These are phyloP conservation scores for Pseudogymnoascus sp. DNA, from an alignment of 2,329 filamentous ascomycete genomes.

Conservation along the genomic window DNA sequence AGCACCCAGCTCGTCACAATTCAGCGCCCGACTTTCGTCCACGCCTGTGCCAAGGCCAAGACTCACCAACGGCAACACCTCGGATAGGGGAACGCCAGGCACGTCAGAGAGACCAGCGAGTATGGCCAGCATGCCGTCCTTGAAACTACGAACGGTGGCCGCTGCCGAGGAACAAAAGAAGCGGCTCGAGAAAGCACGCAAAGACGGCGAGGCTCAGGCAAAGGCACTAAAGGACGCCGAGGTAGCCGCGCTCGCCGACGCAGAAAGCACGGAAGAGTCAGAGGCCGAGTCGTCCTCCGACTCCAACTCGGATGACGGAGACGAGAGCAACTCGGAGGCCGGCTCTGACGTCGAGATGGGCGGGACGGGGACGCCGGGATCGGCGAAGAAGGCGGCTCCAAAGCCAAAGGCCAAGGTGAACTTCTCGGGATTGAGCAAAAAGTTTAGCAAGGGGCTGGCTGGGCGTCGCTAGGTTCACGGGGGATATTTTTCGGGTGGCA, in stretches of 20 bases:
- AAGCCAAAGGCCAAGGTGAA: conserved; percentile 9
- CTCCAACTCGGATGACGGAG: conserved; percentile 1
- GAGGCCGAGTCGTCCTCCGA: neutral
- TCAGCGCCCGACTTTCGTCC: neutral
- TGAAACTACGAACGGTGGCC: neutral
- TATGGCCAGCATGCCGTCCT: neutral
- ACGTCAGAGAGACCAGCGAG: neutral
- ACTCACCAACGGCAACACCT: neutral
- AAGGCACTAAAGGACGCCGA: conserved; percentile 1
- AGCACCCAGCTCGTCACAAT: neutral
- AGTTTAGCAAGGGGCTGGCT: neutral
- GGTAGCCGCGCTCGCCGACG: neutral
- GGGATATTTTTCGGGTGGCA: neutral
- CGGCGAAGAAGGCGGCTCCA: neutral
- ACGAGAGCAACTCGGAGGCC: neutral
- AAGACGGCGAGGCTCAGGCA: neutral
- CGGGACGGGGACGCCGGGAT: neutral
- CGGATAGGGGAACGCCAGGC: neutral
- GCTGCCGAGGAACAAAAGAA: neutral
- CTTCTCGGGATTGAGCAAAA: neutral
- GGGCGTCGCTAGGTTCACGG: neutral
- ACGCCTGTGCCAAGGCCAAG: neutral
- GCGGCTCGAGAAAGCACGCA: neutral
- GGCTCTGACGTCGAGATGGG: conserved; percentile 5
- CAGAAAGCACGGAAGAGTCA: neutral